Conservation (phyloP, 106 monocot species). For the Triglochin maritima region DNA sequence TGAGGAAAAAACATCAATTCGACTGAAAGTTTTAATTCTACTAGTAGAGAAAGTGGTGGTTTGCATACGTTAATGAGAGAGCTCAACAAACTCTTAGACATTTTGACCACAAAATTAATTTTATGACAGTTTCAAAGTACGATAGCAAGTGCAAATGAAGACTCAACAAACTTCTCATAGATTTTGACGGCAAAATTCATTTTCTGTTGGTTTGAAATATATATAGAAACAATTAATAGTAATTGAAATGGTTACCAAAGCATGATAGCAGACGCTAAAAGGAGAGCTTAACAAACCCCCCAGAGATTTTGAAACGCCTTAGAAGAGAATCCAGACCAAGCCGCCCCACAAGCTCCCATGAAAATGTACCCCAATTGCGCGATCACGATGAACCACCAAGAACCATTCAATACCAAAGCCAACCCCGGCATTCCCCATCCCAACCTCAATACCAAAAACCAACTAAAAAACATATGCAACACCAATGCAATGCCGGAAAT, state of each 20-base stretch:
- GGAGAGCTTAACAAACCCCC: slow-evolving; percentile 14
- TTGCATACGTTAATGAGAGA: no score
- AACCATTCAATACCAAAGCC: slow-evolving; percentile 7
- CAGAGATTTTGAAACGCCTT: slow-evolving; percentile 10
- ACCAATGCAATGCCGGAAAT: slow-evolving; percentile 3
- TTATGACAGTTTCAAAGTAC: no score
- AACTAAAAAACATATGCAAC: slow-evolving; percentile 9
- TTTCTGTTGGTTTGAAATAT: no score
- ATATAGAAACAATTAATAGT: neutral
- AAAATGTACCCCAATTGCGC: slow-evolving; percentile 11
- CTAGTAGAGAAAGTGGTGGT: no score
- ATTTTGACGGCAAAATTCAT: no score
- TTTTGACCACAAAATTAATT: no score
- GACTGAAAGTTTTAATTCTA: no score
- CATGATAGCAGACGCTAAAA: slow-evolving; percentile 18
- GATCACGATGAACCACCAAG: slow-evolving; percentile 22
- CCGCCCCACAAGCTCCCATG: neutral
- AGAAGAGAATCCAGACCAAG: slow-evolving; percentile 14
- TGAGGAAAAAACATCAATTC: no score
- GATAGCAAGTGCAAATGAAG: no score
- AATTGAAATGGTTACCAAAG: slow-evolving; percentile 7
- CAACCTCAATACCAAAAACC: slow-evolving; percentile 4
- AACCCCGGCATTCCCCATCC: slow-evolving; percentile 5
- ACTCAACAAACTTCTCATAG: no score
- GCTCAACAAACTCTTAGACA: no score